Percentiles rank a stretch among this genome's conserved stretches.
These are phyloP conservation scores for Silybum marianum DNA, from an alignment of 129 eudicot genomes.

Conservation along the genomic window DNA sequence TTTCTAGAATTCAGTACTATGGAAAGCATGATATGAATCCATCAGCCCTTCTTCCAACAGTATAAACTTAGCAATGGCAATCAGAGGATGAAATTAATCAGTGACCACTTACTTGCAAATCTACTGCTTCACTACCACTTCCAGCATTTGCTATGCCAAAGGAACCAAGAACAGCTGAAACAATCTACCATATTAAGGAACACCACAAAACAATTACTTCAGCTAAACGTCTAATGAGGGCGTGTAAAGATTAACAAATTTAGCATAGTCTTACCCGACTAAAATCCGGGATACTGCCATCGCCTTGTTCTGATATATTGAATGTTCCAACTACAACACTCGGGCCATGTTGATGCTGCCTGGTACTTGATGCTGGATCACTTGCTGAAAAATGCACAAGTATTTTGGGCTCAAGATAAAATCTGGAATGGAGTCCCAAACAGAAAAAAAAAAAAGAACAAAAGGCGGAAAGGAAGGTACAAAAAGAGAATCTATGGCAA, in stretches of 20 bases:
- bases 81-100: background rate
- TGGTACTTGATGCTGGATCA: conserved; percentile 62
- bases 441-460: background rate
- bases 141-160: conserved; percentile 59
- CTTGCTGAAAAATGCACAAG: conserved; percentile 44
- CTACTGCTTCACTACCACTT: conserved; percentile 56
- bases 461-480: background rate
- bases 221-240: background rate
- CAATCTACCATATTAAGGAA: conserved; percentile 49
- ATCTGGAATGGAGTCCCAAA: background rate
- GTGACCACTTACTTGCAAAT: conserved; percentile 56
- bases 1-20: background rate
- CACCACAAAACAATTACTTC: conserved; percentile 9
- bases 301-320: conserved; percentile 83
- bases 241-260: background rate
- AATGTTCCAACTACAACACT: conserved; percentile 77
- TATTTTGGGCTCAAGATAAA: background rate
- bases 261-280: conserved; percentile 60
- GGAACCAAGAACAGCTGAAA: conserved; percentile 85
- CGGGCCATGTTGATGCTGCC: conserved; percentile 50
- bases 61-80: background rate
- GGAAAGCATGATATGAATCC: background rate
- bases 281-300: conserved; percentile 71
- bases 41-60: background rate
- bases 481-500: background rate